Base-by-base conservation (phyloP, 305 asterid species). In the Salvia sclarea region DNA sequence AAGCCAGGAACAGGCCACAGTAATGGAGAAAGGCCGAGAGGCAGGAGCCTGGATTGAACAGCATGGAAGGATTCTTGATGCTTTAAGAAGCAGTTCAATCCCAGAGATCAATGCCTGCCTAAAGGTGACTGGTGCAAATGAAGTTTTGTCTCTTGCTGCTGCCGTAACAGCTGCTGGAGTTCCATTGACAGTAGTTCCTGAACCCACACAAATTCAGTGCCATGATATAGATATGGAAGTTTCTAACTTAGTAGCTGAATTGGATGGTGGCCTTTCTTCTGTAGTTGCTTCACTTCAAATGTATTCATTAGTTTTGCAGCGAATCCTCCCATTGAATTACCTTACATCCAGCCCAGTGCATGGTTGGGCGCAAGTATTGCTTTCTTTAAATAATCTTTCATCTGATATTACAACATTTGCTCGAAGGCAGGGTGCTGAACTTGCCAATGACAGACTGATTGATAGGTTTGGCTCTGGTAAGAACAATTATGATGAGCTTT, bases 121-220 rank as follows among this genome's bases (percentile, higher is more conserved):
- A 62, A 80, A 76, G 72, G 82, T 86, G 71, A 80, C 82, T 74
- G 94, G 86, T 84, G 75, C 85, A 40, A 87, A 81, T 76, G 95
- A 92, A 83, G 83, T 90, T 76, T 58, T 92, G 57, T 92, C 98
- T 66, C 91, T 95, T 67, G 75, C 87, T 47, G 81, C 96, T 62
- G 98, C 99, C 41, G 98, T 92, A 72, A 69, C 83, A 69, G 87
- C 64, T 50, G 94, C 98, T 68, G 96, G 99, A 79, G 96, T 95
- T 77, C 98, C 99, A 64, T 74, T 90, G 68, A 88, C 97, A 30
- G 84, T 92, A 79, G 99, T 95, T 77, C 99, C 99, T 66, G 99
- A 95, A 82, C 99, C 99, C 62, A 92, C 99, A 49, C 98, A 88
- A 82, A 84, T 81, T 66, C 98, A 91, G 75, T 95, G 99, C 83